Conservation (phyloP, 768 basidiomycete species). For the Cystobasidiopsis lactophilus region DNA sequence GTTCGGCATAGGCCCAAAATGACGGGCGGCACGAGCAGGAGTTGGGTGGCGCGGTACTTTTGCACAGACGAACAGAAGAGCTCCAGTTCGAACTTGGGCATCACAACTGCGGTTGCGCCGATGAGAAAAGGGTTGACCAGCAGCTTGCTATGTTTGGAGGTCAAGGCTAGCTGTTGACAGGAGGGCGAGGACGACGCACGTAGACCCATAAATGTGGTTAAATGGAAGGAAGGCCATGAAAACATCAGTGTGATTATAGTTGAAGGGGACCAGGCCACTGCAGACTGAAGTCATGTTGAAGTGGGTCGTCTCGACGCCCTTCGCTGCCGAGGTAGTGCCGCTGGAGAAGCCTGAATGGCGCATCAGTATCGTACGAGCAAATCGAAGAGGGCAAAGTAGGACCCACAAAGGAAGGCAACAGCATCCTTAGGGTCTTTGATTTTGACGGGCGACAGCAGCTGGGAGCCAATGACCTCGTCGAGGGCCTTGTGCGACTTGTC, state of each 20-base stretch:
- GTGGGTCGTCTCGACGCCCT: constrained; percentile 35
- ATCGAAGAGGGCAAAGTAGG: no score
- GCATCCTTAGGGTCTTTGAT: constrained; percentile 26
- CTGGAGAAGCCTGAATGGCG: no score
- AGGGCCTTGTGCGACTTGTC: constrained; percentile 25
- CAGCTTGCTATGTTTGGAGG: not conserved
- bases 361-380: no score
- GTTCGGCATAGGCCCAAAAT: constrained; percentile 50
- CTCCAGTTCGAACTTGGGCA: constrained; percentile 48
- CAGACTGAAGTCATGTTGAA: constrained; percentile 16
- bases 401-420: constrained; percentile 14
- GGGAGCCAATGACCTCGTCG: constrained; percentile 32
- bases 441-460: constrained; percentile 35
- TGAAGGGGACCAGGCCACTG: not conserved
- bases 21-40: constrained; percentile 47
- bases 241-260: constrained; percentile 5
- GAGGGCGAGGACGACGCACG: not conserved
- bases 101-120: constrained; percentile 28
- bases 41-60: constrained; percentile 37
- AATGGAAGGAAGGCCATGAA: constrained; percentile 14
- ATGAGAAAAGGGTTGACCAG: not conserved
- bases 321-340: constrained; percentile 60
- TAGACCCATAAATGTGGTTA: constrained; percentile 3
- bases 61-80: constrained; percentile 44
- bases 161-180: not conserved